A percentile compares a stretch with the other conserved stretches of the same genome.
phyloP scores from a whole-genome alignment of 2,329 filamentous ascomycete species.

The Sporothrix brunneoviolacea region DNA sequence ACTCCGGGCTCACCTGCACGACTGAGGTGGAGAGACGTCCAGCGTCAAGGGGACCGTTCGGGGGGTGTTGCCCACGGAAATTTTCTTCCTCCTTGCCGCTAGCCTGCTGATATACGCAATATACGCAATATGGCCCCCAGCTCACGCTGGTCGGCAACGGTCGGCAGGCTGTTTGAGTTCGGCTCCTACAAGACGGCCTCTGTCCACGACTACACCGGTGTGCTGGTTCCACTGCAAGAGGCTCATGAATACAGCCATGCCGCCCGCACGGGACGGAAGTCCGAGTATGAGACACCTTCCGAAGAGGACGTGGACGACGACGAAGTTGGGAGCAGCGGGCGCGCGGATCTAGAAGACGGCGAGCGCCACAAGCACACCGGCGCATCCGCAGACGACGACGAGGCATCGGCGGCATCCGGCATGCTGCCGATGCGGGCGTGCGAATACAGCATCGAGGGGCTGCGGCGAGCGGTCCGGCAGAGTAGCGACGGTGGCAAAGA shows the following conservation, averaged over 20 bases:
- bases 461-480: slow-evolving; percentile 60
- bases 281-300: slow-evolving; percentile 36
- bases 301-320: slow-evolving; percentile 30
- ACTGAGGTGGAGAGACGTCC: no score
- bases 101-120: no score
- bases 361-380: slow-evolving; percentile 21
- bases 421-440: slow-evolving; percentile 48
- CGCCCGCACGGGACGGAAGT: slow-evolving; percentile 37
- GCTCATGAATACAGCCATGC: slow-evolving; percentile 51
- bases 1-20: no score
- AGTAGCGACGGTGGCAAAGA: slow-evolving; percentile 45
- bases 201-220: slow-evolving; percentile 43
- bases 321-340: slow-evolving; percentile 21
- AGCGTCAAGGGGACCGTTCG: no score
- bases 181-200: slow-evolving; percentile 32
- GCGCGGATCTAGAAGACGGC: slow-evolving; percentile 17
- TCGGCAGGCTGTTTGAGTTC: slow-evolving; percentile 2
- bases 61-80: no score
- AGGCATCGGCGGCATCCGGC: slow-evolving; percentile 31
- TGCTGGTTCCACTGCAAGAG: slow-evolving; percentile 47
- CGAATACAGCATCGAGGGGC: slow-evolving; percentile 61
- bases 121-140: background rate
- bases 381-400: slow-evolving; percentile 9
- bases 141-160: slow-evolving; percentile 2
- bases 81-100: background rate